phyloP scores from a whole-genome alignment of 805 yeast species.

The Starmerella etchellsii region DNA sequence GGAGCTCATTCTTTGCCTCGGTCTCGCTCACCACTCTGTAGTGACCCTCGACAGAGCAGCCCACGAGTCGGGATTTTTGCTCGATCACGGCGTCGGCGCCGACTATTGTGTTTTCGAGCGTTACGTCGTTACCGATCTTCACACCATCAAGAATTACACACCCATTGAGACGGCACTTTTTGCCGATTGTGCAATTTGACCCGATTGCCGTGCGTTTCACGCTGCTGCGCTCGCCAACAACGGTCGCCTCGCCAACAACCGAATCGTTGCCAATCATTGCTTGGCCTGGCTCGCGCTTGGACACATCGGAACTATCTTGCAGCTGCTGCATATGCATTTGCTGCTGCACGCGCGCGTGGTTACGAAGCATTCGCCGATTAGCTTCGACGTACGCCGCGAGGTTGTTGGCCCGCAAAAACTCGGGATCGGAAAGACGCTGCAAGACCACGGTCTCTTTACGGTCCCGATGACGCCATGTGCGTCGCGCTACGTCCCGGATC shows the following conservation, averaged over 20 bases:
- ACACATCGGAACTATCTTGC: neutral
- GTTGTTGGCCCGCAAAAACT: slow-evolving; percentile 65
- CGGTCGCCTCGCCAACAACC: slow-evolving; percentile 53
- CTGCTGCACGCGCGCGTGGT: slow-evolving; percentile 31
- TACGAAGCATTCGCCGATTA: slow-evolving; percentile 61
- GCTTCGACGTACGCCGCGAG: slow-evolving; percentile 79
- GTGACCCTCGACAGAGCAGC: slow-evolving; percentile 76
- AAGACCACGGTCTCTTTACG: slow-evolving; percentile 52
- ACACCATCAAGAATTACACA: slow-evolving; percentile 66
- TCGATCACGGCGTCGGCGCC: slow-evolving; percentile 59
- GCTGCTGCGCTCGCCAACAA: slow-evolving; percentile 67
- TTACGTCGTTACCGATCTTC: slow-evolving; percentile 55
- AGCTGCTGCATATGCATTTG: slow-evolving; percentile 1
- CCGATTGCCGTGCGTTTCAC: slow-evolving; percentile 82
- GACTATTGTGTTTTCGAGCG: slow-evolving; percentile 71
- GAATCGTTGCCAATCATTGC: slow-evolving; percentile 86
- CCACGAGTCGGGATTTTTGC: slow-evolving; percentile 50
- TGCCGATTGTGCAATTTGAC: slow-evolving; percentile 60
- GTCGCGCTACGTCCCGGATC: slow-evolving; percentile 75
- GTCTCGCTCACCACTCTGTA: slow-evolving; percentile 41
- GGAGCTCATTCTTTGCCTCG: slow-evolving; percentile 31
- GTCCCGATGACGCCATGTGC: slow-evolving; percentile 74
- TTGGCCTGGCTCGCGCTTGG: slow-evolving; percentile 24
- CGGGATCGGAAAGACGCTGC: slow-evolving; percentile 38
- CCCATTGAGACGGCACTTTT: slow-evolving; percentile 76